Evolutionary conservation across 768 basidiomycete genomes (phyloP).

Genomic region (Amylocystis lapponica): DNA sequence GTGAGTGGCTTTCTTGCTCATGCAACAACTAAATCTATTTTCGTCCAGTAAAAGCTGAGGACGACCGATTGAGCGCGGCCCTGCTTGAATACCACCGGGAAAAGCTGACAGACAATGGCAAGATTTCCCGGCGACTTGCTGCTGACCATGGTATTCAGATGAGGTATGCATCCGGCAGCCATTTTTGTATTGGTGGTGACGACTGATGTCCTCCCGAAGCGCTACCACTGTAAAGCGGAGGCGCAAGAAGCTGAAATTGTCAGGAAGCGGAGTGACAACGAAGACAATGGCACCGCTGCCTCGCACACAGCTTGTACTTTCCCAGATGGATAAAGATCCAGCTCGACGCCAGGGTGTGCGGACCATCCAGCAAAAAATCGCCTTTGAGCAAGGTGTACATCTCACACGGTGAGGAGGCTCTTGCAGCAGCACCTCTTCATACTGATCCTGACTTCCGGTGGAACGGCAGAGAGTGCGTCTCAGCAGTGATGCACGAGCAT

Average conservation of each 20-base stretch:
- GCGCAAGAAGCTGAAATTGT: conserved; percentile 8
- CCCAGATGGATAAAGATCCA: conserved; percentile 15
- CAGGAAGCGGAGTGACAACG: conserved; percentile 6
- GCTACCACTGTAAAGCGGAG: conserved; percentile 13
- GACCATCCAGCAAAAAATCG: conserved; percentile 13
- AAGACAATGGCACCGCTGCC: conserved; percentile 5
- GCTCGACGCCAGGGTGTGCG: conserved; percentile 7
- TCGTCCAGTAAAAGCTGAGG: too few relatives aligned
- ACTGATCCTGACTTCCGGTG: background rate
- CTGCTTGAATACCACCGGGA: conserved; percentile 6
- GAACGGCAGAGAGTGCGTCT: conserved; percentile 12
- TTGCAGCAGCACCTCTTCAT: background rate
- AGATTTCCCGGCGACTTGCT: background rate
- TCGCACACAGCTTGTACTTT: conserved; percentile 10
- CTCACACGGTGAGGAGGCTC: conserved; percentile 3
- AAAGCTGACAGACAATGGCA: background rate
- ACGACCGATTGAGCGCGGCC: too few relatives aligned
- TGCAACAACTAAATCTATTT: too few relatives aligned
- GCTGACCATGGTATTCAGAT: conserved; percentile 3
- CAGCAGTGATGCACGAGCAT: conserved; percentile 25
- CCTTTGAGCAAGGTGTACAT: conserved; percentile 5
- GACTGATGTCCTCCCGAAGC: background rate
- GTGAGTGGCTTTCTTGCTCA: too few relatives aligned
- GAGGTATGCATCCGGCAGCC: conserved; percentile 1
- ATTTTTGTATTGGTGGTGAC: background rate